A percentile compares a stretch with the other conserved stretches of the same genome.
Conservation (phyloP, 192 early-diverging fungal genomes). For the Lunasporangiospora selenospora region DNA sequence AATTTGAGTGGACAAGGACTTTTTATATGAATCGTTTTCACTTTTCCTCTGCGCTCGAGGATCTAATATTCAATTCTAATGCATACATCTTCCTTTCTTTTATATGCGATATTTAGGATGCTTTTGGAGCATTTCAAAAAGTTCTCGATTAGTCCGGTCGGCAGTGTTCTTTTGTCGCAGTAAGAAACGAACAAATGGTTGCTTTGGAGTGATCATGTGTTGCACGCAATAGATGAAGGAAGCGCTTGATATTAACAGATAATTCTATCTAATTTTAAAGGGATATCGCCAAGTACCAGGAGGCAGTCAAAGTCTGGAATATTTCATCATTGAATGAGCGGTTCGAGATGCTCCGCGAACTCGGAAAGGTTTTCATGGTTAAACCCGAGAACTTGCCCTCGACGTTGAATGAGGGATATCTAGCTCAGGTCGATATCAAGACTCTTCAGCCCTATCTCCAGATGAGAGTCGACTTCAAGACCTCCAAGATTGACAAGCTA, state of each 20-base stretch:
- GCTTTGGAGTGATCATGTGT: no score
- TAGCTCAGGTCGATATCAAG: constrained; percentile 80
- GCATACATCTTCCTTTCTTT: neutral
- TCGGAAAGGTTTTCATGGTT: constrained; percentile 93
- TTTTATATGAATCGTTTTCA: neutral
- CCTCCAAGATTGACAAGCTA: constrained; percentile 63
- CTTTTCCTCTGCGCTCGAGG: neutral
- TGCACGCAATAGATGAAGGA: no score
- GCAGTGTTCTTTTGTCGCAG: constrained; percentile 89
- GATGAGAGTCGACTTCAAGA: constrained; percentile 86
- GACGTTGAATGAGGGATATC: constrained; percentile 84
- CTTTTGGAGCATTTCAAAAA: constrained; percentile 94
- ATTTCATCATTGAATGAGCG: constrained; percentile 78
- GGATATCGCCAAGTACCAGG: constrained; percentile 95
- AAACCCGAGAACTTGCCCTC: constrained; percentile 90
- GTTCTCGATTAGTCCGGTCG: constrained; percentile 83
- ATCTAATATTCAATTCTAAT: neutral
- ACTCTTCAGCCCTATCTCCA: constrained; percentile 87
- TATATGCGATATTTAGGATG: constrained; percentile 56
- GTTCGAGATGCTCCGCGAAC: constrained; percentile 89
- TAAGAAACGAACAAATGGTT: no score
- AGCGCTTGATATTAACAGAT: no score
- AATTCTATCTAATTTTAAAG: no score
- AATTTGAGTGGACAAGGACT: no score
- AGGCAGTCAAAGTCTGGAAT: constrained; percentile 79